These are phyloP conservation scores for Boletus rubropictus DNA, from an alignment of 768 basidiomycete species.

Conservation along the genomic window DNA sequence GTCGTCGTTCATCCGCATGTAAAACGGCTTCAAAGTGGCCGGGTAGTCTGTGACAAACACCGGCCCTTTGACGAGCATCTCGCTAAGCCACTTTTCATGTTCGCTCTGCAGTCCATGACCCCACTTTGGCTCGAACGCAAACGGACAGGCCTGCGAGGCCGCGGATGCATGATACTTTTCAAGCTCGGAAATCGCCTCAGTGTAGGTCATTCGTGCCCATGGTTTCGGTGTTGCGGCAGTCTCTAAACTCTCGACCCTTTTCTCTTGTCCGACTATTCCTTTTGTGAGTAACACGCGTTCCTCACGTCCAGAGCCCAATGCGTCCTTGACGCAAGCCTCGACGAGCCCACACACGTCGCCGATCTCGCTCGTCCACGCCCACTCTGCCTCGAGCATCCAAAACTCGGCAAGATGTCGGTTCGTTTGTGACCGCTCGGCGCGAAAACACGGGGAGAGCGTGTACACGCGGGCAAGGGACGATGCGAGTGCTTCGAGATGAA, in stretches of 20 bases:
- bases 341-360: constrained; percentile 50
- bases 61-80: constrained; percentile 60
- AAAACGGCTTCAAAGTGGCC: constrained; percentile 80
- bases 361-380: constrained; percentile 53
- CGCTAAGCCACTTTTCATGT: constrained; percentile 89
- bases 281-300: constrained; percentile 32
- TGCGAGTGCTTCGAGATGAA: constrained; percentile 88
- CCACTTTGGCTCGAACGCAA: constrained; percentile 57
- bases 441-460: constrained; percentile 90
- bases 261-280: constrained; percentile 29
- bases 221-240: constrained; percentile 33
- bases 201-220: constrained; percentile 78
- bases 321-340: constrained; percentile 48
- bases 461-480: constrained; percentile 77
- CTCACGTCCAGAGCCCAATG: constrained; percentile 31
- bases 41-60: constrained; percentile 94
- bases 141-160: constrained; percentile 28
- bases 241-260: constrained; percentile 32
- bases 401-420: constrained; percentile 94
- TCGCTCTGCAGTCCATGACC: constrained; percentile 76
- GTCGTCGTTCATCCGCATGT: constrained; percentile 75
- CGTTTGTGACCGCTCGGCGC: constrained; percentile 86
- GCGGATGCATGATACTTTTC: constrained; percentile 30
- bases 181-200: constrained; percentile 63
- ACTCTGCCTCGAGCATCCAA: constrained; percentile 99